Evolutionary conservation across 2,329 filamentous ascomycete species (phyloP), one percentile per base, ranked within the genome.

Genomic region (Xylariaceae sp.): DNA sequence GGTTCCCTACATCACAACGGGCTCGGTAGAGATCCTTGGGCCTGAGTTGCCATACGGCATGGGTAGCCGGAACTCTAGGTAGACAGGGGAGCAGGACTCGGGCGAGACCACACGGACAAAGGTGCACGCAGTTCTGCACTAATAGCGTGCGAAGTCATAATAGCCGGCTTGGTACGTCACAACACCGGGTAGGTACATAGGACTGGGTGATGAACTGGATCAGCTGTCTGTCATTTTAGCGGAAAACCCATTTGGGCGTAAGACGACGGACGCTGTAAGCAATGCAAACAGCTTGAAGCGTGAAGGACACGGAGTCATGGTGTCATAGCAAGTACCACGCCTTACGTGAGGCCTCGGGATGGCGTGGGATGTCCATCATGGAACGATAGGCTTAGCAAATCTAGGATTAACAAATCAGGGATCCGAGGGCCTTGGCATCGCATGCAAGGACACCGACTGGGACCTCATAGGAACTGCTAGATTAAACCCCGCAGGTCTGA

Each of bases 221-320:
- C 18, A 26, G 41, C 51, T 30, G 40, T 49, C 18, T 42, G 48
- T 49, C 30, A 48, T n/a, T 51, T 7, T 13, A 22, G 41, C 46
- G 51, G 51, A 51, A 54, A 53, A 54, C 18, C 50, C 32, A 40
- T 21, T 44, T 44, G 43, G 26, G 16, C 48, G 50, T 47, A 50
- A 55, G 54, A 44, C 50, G 55, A 51, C 41, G 1, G 32, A 34
- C 48, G 29, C 30, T 37, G 54, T 56, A 56, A 60, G 56, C 47
- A 56, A 56, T 60, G 58, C 53, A 54, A 51, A 60, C 47, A 49
- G 53, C 50, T 60, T 51, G 55, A 51, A 58, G 54, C n/a, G 57
- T 52, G 39, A 39, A 30, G 36, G 13, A 46, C 29, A 48, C 37
- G 50, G 49, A 59, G 55, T 57, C 55, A 60, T 58, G 48, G 40